These are phyloP conservation scores for Hansenula anomala DNA, from an alignment of 1,139 yeast genomes.

Conservation along the genomic window DNA sequence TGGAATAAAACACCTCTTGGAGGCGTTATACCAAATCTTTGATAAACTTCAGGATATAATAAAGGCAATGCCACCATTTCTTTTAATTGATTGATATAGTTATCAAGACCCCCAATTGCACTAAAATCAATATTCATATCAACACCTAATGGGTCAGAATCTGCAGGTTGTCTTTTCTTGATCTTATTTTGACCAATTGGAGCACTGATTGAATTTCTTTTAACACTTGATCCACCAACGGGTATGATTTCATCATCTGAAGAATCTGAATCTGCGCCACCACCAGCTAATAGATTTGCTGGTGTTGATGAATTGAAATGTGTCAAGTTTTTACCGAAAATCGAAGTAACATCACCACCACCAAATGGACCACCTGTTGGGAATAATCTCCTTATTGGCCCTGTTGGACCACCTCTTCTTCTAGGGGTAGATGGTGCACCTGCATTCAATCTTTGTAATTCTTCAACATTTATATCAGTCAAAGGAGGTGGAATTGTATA, in stretches of 20 bases:
- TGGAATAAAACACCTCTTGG: slow-evolving; percentile 97
- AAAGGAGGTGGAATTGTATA: slow-evolving; percentile 88
- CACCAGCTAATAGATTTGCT: slow-evolving; percentile 36
- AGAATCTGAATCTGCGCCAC: slow-evolving; percentile 64
- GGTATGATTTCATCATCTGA: slow-evolving; percentile 55
- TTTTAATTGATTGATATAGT: slow-evolving; percentile 84
- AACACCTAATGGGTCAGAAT: slow-evolving; percentile 91
- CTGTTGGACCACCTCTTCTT: slow-evolving; percentile 28
- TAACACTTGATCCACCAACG: slow-evolving; percentile 25
- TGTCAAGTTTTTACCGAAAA: slow-evolving; percentile 54
- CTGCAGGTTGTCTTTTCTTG: slow-evolving; percentile 75
- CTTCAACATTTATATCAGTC: slow-evolving; percentile 37
- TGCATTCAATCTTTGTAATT: slow-evolving; percentile 27
- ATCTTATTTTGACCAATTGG: slow-evolving; percentile 31
- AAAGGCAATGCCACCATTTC: slow-evolving; percentile 97
- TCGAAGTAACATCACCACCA: slow-evolving; percentile 78
- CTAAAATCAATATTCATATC: slow-evolving; percentile 90
- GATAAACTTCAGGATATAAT: slow-evolving; percentile 89
- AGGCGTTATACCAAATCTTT: slow-evolving; percentile 87
- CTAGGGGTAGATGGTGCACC: slow-evolving; percentile 22
- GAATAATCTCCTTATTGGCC: slow-evolving; percentile 57
- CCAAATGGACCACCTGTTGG: slow-evolving; percentile 99
- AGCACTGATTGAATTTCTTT: slow-evolving; percentile 29
- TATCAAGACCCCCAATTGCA: slow-evolving; percentile 89
- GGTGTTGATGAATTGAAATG: slow-evolving; percentile 7